These are phyloP conservation scores for Aureobasidium subglaciale DNA, from an alignment of 2,329 filamentous ascomycete species.

Conservation along the genomic window DNA sequence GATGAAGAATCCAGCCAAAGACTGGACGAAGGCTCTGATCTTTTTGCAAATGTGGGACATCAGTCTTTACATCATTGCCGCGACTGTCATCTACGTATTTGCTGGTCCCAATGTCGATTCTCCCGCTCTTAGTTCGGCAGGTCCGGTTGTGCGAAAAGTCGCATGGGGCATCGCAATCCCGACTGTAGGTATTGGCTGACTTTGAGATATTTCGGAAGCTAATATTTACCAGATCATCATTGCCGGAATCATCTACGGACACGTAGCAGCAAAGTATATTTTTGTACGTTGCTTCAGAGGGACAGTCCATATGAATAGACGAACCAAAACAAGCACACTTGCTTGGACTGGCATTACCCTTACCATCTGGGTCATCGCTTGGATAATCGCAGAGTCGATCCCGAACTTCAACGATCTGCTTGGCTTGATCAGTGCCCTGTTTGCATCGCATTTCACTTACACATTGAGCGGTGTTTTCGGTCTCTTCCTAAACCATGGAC, in stretches of 20 bases:
- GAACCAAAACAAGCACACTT: conserved; percentile 36
- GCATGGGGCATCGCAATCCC: conserved; percentile 64
- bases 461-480: conserved; percentile 21
- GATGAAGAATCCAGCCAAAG: conserved; percentile 50
- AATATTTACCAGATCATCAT: conserved; percentile 51
- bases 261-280: conserved; percentile 60
- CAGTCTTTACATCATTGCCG: conserved; percentile 55
- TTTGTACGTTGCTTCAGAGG: conserved; percentile 58
- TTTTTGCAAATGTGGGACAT: conserved; percentile 55
- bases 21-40: conserved; percentile 56
- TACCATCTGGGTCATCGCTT: conserved; percentile 54
- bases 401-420: conserved; percentile 16
- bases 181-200: conserved; percentile 32
- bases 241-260: conserved; percentile 63
- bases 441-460: conserved; percentile 55
- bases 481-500: conserved; percentile 39
- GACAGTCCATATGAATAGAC: conserved; percentile 40
- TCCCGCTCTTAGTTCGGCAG: conserved; percentile 58
- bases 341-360: conserved; percentile 55
- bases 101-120: conserved; percentile 54
- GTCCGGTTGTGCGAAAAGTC: conserved; percentile 49
- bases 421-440: conserved; percentile 45
- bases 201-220: background rate
- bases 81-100: conserved; percentile 60
- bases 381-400: conserved; percentile 54